Conservation (phyloP, 805 yeast genomes). For the Candida sanyiensis region DNA sequence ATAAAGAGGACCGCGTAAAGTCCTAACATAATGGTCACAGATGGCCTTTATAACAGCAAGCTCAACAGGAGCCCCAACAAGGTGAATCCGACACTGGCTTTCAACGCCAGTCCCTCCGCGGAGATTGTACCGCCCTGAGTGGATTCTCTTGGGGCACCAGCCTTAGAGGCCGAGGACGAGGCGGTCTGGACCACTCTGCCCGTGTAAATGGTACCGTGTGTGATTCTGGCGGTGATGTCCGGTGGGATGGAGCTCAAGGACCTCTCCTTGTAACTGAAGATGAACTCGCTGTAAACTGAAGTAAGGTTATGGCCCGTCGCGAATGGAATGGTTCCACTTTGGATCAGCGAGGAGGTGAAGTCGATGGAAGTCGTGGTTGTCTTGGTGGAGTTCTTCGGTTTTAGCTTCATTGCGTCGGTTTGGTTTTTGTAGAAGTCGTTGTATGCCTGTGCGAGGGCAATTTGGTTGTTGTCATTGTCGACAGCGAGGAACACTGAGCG, state of each 20-base stretch:
- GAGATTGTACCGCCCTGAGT: background rate
- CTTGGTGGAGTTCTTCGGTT: background rate
- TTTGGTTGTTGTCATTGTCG: slow-evolving; percentile 48
- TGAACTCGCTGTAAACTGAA: slow-evolving; percentile 2
- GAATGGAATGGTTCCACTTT: slow-evolving; percentile 45
- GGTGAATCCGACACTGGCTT: background rate
- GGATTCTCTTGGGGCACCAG: too few relatives aligned
- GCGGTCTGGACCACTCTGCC: slow-evolving; percentile 6
- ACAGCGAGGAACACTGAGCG: slow-evolving; percentile 52
- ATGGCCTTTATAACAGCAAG: background rate
- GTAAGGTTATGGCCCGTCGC: slow-evolving; percentile 34
- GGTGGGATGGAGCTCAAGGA: slow-evolving; percentile 5
- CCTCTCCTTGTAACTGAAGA: slow-evolving; percentile 7
- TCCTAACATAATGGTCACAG: too few relatives aligned
- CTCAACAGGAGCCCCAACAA: slow-evolving; percentile 1
- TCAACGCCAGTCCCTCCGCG: background rate
- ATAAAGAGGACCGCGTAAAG: too few relatives aligned
- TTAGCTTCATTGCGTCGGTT: slow-evolving; percentile 1
- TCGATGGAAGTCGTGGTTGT: slow-evolving; percentile 7
- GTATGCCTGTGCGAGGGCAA: slow-evolving; percentile 54
- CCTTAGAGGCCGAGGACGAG: background rate
- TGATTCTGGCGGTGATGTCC: slow-evolving; percentile 12
- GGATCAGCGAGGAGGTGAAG: slow-evolving; percentile 25
- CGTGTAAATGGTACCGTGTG: slow-evolving; percentile 13
- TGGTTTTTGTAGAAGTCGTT: slow-evolving; percentile 10